Conservation (phyloP, 23 red algal genomes). For the Gracilaria domingensis region DNA sequence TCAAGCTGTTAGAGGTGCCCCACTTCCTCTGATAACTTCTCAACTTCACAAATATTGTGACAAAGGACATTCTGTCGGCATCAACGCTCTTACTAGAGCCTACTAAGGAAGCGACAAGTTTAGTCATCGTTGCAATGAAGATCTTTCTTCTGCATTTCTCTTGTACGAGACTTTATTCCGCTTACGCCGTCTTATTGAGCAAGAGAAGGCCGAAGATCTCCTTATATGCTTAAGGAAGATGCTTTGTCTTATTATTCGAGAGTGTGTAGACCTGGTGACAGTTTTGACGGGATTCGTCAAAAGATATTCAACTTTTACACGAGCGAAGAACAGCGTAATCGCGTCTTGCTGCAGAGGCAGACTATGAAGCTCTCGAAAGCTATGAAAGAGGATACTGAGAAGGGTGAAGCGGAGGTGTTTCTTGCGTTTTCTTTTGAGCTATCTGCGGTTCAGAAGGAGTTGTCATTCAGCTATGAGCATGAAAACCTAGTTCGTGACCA, state of each 20-base stretch:
- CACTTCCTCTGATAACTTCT: background rate
- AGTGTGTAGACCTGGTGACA: background rate
- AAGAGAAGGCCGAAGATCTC: constrained; percentile 26
- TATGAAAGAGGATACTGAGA: constrained; percentile 5
- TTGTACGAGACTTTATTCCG: background rate
- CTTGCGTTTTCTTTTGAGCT: constrained; percentile 3
- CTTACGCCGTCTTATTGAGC: background rate
- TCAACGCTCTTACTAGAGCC: constrained; percentile 4
- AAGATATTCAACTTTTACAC: constrained; percentile 12
- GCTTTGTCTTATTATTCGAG: background rate
- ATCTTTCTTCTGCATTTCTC: constrained; percentile 6
- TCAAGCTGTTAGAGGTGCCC: background rate
- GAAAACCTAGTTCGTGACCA: constrained; percentile 12
- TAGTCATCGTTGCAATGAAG: background rate
- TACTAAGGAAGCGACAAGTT: background rate
- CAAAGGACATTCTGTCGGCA: background rate
- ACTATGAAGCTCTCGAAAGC: background rate
- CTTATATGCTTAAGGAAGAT: background rate
- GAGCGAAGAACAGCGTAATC: constrained; percentile 6
- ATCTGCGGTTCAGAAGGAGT: constrained; percentile 11
- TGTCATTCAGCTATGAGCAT: constrained; percentile 11
- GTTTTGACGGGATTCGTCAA: background rate
- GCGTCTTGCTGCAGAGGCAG: constrained; percentile 22
- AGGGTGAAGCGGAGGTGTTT: background rate
- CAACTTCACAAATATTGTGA: background rate